These are phyloP conservation scores for Mycena pura DNA, from an alignment of 768 basidiomycete genomes.

Conservation along the genomic window DNA sequence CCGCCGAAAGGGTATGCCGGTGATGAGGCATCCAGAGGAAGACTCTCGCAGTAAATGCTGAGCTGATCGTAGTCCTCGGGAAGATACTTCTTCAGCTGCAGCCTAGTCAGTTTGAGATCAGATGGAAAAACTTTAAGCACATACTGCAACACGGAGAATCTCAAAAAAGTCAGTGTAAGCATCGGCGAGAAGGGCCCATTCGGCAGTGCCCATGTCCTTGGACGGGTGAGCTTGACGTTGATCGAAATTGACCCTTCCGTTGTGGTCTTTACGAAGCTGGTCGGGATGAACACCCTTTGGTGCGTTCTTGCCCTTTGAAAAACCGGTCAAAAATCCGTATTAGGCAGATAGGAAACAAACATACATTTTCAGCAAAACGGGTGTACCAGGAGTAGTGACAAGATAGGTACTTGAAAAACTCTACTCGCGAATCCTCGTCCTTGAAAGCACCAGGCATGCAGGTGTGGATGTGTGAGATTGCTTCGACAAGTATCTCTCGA, in stretches of 20 bases:
- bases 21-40: neutral
- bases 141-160: neutral
- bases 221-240: neutral
- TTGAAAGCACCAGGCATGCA: neutral
- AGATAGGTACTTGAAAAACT: neutral
- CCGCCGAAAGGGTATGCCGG: slow-evolving; percentile 1
- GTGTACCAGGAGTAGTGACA: slow-evolving; percentile 4
- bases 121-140: neutral
- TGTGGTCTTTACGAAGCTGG: neutral
- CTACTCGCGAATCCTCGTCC: neutral
- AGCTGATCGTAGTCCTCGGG: neutral
- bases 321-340: neutral
- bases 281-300: neutral
- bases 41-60: neutral
- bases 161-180: neutral
- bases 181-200: neutral
- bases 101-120: neutral
- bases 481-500: neutral
- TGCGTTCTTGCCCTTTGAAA: neutral
- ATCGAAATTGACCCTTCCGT: neutral
- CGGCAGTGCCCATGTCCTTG: neutral
- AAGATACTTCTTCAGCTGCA: neutral
- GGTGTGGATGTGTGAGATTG: neutral
- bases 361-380: neutral
- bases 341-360: neutral